phyloP scores from a whole-genome alignment of 352 stramenopile genomes.

The Globisporangium rhizosaccharum region DNA sequence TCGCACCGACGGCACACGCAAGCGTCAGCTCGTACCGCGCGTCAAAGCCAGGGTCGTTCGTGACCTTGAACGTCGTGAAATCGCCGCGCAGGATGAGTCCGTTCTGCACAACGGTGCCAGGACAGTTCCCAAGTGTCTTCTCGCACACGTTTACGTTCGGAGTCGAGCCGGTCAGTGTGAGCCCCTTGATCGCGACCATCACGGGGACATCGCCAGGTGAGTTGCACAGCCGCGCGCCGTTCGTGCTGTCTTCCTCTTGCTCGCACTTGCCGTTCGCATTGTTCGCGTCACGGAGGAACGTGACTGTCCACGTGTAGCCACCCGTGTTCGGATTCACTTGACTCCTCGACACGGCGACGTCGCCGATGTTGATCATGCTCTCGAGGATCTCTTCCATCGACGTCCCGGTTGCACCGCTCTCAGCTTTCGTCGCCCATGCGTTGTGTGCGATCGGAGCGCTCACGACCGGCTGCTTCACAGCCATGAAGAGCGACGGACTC shows the following conservation, averaged over 20 bases:
- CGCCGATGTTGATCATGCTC: conserved; percentile 90
- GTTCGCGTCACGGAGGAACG: conserved; percentile 88
- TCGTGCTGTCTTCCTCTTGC: conserved; percentile 43
- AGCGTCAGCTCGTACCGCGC: conserved; percentile 35
- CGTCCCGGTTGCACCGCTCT: conserved; percentile 88
- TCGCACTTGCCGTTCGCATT: conserved; percentile 70
- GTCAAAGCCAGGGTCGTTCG: conserved; percentile 56
- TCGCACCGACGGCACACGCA: conserved; percentile 16
- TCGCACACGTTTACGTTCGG: conserved; percentile 26
- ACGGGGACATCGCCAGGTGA: conserved; percentile 89
- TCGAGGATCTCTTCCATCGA: conserved; percentile 96
- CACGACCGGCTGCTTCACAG: conserved; percentile 44
- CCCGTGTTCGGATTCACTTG: conserved; percentile 84
- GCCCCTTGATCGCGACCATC: conserved; percentile 33
- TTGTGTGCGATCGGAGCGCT: conserved; percentile 91
- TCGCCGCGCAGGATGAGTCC: conserved; percentile 85
- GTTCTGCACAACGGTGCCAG: conserved; percentile 22
- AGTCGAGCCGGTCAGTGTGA: conserved; percentile 27
- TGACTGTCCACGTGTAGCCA: conserved; percentile 94
- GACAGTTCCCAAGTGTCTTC: conserved; percentile 17
- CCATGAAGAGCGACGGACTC: conserved; percentile 50
- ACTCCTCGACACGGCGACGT: conserved; percentile 89
- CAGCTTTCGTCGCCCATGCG: conserved; percentile 77
- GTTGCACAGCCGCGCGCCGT: conserved; percentile 84
- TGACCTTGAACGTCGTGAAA: conserved; percentile 86